Evolutionary conservation across 192 early-diverging fungal species (phyloP).

Genomic region (Entophlyctis helioformis): DNA sequence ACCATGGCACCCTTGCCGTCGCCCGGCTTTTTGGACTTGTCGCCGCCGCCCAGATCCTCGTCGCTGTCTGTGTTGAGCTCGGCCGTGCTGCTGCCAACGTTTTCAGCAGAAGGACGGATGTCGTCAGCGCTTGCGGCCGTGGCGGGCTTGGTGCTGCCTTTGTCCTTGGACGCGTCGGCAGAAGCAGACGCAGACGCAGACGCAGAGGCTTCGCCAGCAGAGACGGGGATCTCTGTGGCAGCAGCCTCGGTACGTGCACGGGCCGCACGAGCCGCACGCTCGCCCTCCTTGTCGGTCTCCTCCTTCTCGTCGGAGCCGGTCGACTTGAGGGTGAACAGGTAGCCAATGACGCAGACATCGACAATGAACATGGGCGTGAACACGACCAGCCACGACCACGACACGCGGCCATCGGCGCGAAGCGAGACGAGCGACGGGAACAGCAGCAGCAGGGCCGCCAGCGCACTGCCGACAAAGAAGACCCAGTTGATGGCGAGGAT

Average conservation of each 20-base stretch:
- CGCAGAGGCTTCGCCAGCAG: too few species aligned
- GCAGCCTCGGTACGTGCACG: too few species aligned
- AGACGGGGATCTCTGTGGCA: too few species aligned
- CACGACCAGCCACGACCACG: constrained; percentile 61
- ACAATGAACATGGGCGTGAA: constrained; percentile 77
- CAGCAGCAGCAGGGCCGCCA: constrained; percentile 54
- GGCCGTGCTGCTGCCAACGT: constrained; percentile 1
- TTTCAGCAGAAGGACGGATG: too few species aligned
- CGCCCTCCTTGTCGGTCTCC: constrained; percentile 28
- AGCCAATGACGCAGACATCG: constrained; percentile 31
- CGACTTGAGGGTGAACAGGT: constrained; percentile 8
- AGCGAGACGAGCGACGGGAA: constrained; percentile 75
- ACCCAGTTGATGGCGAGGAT: constrained; percentile 25
- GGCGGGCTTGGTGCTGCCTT: neutral
- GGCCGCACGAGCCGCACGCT: too few species aligned
- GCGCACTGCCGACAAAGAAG: constrained; percentile 17
- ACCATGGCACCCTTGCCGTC: constrained; percentile 19
- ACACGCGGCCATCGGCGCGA: constrained; percentile 55
- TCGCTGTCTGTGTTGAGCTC: constrained; percentile 14
- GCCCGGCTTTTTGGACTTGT: constrained; percentile 23
- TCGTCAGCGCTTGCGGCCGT: too few species aligned
- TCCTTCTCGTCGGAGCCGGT: constrained; percentile 26
- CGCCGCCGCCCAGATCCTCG: constrained; percentile 27
- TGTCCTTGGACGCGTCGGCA: too few species aligned
- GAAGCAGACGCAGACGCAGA: too few species aligned